phyloP scores from a whole-genome alignment of 192 early-diverging fungal species.

The Coemansia sp. region DNA sequence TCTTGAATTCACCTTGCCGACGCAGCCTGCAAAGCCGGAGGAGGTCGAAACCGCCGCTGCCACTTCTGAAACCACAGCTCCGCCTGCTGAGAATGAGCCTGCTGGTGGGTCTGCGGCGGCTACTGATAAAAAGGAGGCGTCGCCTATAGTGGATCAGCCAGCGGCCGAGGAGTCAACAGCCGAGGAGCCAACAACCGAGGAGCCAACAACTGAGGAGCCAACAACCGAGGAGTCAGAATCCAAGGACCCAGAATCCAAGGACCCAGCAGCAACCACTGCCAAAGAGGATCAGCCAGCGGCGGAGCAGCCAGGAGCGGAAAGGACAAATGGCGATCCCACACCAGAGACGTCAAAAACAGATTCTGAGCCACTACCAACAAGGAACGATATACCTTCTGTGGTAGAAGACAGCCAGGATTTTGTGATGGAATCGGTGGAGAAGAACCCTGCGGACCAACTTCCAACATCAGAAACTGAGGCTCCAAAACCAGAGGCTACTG shows the following conservation, averaged over 20 bases:
- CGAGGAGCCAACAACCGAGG: too few relatives aligned
- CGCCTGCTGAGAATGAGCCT: neutral
- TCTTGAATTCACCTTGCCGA: constrained; percentile 46
- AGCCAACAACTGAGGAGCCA: too few relatives aligned
- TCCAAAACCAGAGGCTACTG: neutral
- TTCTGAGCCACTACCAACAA: neutral
- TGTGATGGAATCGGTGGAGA: constrained; percentile 8
- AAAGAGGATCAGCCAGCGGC: too few relatives aligned
- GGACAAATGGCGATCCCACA: neutral
- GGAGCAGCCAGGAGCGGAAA: neutral
- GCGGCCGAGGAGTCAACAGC: too few relatives aligned
- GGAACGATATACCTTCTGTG: neutral
- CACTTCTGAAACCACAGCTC: neutral
- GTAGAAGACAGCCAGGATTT: neutral
- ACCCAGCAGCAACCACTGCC: too few relatives aligned
- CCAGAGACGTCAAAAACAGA: neutral
- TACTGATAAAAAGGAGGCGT: neutral
- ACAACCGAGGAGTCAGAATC: too few relatives aligned
- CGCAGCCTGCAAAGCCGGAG: neutral
- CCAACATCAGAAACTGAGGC: constrained; percentile 1
- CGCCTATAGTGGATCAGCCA: neutral
- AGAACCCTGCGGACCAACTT: neutral
- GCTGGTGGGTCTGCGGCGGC: neutral
- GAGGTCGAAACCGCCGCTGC: constrained; percentile 1
- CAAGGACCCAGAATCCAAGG: too few relatives aligned